Evolutionary conservation across 345 rosid genomes (phyloP).

Genomic region (Ailanthus altissimus): DNA sequence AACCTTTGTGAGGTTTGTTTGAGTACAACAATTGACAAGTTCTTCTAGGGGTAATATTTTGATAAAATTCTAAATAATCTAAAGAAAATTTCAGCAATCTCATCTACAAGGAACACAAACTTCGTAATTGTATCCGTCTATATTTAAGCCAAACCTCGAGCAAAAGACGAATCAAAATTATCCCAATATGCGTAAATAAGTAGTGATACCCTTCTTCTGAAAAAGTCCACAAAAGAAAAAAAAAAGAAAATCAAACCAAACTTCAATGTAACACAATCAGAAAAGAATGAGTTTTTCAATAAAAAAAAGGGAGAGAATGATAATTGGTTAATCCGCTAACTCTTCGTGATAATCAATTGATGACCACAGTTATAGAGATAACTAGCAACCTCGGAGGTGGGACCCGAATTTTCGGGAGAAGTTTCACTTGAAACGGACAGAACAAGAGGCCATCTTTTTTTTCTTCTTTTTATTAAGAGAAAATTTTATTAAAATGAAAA

Average conservation of each 20-base stretch:
- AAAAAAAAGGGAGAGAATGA: neutral
- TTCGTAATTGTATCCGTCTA: neutral
- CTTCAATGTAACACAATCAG: neutral
- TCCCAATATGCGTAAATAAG: neutral
- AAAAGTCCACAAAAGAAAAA: neutral
- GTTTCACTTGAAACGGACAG: slow-evolving; percentile 21
- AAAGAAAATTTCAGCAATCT: neutral
- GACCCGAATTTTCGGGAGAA: slow-evolving; percentile 22
- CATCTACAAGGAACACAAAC: neutral
- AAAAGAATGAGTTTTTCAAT: neutral
- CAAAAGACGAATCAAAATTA: neutral
- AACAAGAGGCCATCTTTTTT: slow-evolving; percentile 71
- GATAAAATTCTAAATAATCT: neutral
- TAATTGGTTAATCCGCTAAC: neutral
- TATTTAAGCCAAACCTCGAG: neutral
- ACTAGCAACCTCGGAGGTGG: neutral
- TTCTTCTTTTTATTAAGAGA: no score
- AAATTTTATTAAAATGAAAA: no score
- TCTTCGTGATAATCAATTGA: neutral
- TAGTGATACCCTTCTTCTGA: neutral
- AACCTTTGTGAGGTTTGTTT: neutral
- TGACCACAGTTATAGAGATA: neutral
- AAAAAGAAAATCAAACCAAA: neutral
- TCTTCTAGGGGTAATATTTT: neutral
- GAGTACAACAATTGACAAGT: neutral